Evolutionary conservation across 768 basidiomycete species (phyloP), one percentile per base, ranked within the genome.

Genomic region (Mycena floridula): DNA sequence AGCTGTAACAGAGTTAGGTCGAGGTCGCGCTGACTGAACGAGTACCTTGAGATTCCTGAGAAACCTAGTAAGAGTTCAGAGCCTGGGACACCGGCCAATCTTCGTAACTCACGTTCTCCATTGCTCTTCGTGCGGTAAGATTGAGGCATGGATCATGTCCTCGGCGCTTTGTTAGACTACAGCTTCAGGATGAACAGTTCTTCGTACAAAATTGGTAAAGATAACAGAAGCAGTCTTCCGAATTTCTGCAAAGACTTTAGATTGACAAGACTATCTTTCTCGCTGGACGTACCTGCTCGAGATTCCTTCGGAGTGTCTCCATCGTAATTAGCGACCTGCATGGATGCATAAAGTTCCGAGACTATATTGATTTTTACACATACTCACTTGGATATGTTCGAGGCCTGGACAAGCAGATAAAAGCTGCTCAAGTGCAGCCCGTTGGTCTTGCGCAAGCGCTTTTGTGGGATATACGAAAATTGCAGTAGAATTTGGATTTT

Each of bases 361-460:
- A 21, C 18, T 21, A 26, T 20, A n/a, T n/a, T n/a, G 42, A 50
- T 7, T 26, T 12, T 12, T 25, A 41, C 25, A 9, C 6, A 44
- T 37, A 41, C 47, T 37, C 30, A 81, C 82, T 58, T 70, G 70
- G 28, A 85, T 58, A 40, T 81, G 68, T 45, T 76, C 76, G n/a
- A 92, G 67, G 7, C 79, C 76, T 0, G 78, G 69, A 59, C 79
- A 82, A 7, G 68, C 65, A 44, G 54, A 70, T 1, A 93, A 54
- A 12, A 95, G 57, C 44, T 83, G 80, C 46, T 85, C 77, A 40
- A 94, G 60, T 1, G 85, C 81, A 3, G 67, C 63, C 51, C 73
- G 79, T 60, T 95, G 91, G 55, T 95, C 91, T 63, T 95, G 91
- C 1, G 92, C 91, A 30, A 95, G 67, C 13, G 91, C 91, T 85